Evolutionary conservation across 495 filamentous ascomycete species (phyloP), one percentile per base, ranked within the genome.

Genomic region (Haplographium delicatum): DNA sequence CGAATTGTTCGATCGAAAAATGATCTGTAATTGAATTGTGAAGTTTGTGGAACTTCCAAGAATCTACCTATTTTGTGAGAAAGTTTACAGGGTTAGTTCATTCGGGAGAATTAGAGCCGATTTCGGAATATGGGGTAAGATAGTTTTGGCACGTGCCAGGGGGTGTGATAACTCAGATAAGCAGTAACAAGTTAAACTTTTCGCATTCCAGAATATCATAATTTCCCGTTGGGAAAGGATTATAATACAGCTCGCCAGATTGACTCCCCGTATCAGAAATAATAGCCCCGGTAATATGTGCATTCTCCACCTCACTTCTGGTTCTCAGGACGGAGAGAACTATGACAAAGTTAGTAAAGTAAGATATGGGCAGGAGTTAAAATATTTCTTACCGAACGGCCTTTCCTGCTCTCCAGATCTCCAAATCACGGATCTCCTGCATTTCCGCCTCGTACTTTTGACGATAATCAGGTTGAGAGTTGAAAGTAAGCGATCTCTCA

Each of bases 371-470:
- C 31, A 44, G 35, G 15, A 35, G 34, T 37, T 44, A 9, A 10
- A 25, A 34, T 37, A 30, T 42, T 45, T 70, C 75, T 66, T 72
- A 84, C 72, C 88, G 83, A 54, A 98, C 93, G 58, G 94, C 87
- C 85, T 96, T 97, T 67, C 93, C 93, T 51, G 94, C 93, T 59
- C 86, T 82, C 93, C 93, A 98, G 80, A 98, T 97, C 81, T 98
- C 93, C 68, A 97, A 73, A 61, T 88, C 80, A 59, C 89, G 82
- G 74, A 98, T 96, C 74, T 96, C 91, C 72, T 93, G 72, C 80
- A 98, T 82, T 83, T 98, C 93, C 65, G 84, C 75, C 82, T 96
- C 88, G 68, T 88, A 97, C 74, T 87, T 88, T 82, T 96, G 76
- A 55, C 93, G 82, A 80, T 97, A 97, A 72, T 98, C 87, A 56